Base-by-base conservation (phyloP, 352 stramenopile genomes). In the Pythium sp. region DNA sequence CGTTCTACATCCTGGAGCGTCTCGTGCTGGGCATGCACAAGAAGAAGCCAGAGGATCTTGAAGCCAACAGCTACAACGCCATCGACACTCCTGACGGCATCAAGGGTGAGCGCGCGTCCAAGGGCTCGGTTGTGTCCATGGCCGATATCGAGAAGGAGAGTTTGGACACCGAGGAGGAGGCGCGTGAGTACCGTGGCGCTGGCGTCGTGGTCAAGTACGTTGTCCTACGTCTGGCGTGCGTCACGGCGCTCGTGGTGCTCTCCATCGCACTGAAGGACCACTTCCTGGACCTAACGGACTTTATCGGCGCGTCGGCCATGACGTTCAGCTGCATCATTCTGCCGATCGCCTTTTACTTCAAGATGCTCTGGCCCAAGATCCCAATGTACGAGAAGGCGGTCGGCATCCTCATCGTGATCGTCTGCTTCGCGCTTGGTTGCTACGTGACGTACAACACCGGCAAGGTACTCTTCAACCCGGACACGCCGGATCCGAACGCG, bases 21-120 rank as follows among this genome's bases (percentile, higher is more conserved):
- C 53, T 87, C 0, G 54, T 91, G 22, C 65, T 92, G 5, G 81
- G 83, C 49, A 88, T 92, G 78, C 84, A 92, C 73, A 70, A 84
- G 64, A 49, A 60, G 32, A 70, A 73, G 55, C 3, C 26, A 3
- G 63, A 73, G 5, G 71, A 79, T 43, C 24, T 70, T 1, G 68
- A 75, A 38, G 34, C 63, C 9, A 53, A 43, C 64, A 69, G 57
- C 59, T 67, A 67, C 66, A 24, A 63, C 20, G 26, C 51, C 3
- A 47, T 62, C 18, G 32, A 68, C 3, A 71, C 59, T 3, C 66
- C 66, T 14, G 58, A 59, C 14, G 57, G 56, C 20, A 51, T 61
- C 26, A 71, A 73, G 43, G 36, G 36, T 5, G 62, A 63, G 34
- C 72, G 72, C 36, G 30, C 20, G 26, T 75, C 70, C 15, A 75